Base-by-base conservation (phyloP, 1,139 yeast species). In the Sugiyamaella japonica region DNA sequence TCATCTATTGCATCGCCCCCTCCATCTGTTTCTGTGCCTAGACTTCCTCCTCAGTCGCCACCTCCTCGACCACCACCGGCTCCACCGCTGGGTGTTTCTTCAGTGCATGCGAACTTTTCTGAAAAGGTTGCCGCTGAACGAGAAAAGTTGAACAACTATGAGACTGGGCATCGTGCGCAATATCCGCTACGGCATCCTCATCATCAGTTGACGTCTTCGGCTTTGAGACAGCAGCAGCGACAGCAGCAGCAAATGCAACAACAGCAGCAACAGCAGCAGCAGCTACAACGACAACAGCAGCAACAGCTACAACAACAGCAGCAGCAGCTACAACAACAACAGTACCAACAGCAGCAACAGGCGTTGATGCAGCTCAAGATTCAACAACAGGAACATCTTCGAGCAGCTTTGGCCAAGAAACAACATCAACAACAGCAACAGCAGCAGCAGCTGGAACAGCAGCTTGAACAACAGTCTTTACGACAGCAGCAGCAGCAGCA, bases 1-100 rank as follows among this genome's bases (percentile, higher is more conserved):
- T 9, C 25, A 23, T 9, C 25, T 17, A 23, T 49, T 9, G 20
- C 48, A 6, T 36, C 52, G 8, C 47, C 56, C 2, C 47, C 56
- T 3, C 55, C 55, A 25, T 13, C 37, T 1, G 17, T 45, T 1
- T 32, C 54, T 7, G 54, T 56, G 7, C 60, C 60, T 12, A 50
- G 32, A 52, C 58, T 57, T 38, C 65, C 61, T 4, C 53, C 57
- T 4, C 49, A 56, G 7, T 59, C 72, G 2, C 72, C 75, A 9
- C 75, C 75, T 2, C 75, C 75, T 3, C 63, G 75, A 13, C 75
- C 75, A 0, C 73, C 75, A 1, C 75, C 75, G 10, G 75, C 75
- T 2, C 75, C 75, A n/a, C 75, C 73, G 2, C 63, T 72, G 9
- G 74, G 73, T 1, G 73, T 70, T 1, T 66, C 69, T 2, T 66